Evolutionary conservation across 176 grass and related monocot genomes (phyloP).

Genomic region (Eragrostis nindensis): DNA sequence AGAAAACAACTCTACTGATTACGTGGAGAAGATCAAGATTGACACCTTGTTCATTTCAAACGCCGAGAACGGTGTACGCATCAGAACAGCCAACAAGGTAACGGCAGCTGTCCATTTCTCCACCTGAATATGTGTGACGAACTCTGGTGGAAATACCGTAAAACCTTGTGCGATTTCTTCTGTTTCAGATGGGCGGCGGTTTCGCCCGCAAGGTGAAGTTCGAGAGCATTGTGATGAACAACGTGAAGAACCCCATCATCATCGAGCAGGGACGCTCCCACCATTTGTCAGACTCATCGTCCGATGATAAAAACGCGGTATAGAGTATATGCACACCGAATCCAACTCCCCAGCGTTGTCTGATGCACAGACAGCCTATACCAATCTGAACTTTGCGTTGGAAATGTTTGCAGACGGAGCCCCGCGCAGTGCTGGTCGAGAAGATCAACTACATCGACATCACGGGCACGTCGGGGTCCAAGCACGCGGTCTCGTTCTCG

Average conservation of each 20-base stretch:
- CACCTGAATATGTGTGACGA: slow-evolving; percentile 2
- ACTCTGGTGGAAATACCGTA: neutral
- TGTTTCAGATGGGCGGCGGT: slow-evolving; percentile 56
- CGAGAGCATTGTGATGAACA: slow-evolving; percentile 60
- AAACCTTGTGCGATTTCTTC: neutral
- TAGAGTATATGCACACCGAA: neutral
- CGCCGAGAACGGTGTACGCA: slow-evolving; percentile 57
- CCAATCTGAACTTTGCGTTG: neutral
- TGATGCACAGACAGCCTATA: neutral
- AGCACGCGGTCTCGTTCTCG: slow-evolving; percentile 39
- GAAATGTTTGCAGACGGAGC: neutral
- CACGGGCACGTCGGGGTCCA: slow-evolving; percentile 50
- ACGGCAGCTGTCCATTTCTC: neutral
- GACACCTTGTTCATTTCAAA: slow-evolving; percentile 66
- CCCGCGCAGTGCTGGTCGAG: slow-evolving; percentile 15
- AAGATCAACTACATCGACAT: slow-evolving; percentile 51
- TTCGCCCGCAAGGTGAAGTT: slow-evolving; percentile 69
- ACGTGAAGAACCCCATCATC: slow-evolving; percentile 73
- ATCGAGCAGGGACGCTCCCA: slow-evolving; percentile 58
- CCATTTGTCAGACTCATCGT: neutral
- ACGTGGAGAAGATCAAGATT: slow-evolving; percentile 64
- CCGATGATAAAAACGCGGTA: slow-evolving; percentile 44
- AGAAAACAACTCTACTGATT: slow-evolving; percentile 27
- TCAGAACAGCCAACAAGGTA: slow-evolving; percentile 76
- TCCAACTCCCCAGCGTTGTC: neutral